phyloP scores from a whole-genome alignment of 2,329 filamentous ascomycete genomes.

The Aspergillus viridinutans region DNA sequence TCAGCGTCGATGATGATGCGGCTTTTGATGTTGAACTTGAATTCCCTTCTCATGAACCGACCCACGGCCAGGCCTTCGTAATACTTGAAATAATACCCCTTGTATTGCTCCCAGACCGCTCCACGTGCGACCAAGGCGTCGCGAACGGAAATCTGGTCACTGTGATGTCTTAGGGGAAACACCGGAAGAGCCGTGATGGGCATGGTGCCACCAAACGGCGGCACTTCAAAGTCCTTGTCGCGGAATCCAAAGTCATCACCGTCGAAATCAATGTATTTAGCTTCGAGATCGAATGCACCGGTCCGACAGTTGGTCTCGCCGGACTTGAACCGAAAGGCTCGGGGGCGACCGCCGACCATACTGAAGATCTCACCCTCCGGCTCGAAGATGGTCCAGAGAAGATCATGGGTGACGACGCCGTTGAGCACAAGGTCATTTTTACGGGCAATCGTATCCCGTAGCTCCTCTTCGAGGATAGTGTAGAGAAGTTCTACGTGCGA shows the following conservation, averaged over 20 bases:
- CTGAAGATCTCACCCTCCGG: constrained; percentile 20
- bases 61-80: constrained; percentile 46
- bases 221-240: constrained; percentile 1
- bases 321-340: constrained; percentile 8
- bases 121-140: constrained; percentile 44
- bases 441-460: constrained; percentile 48
- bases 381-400: constrained; percentile 41
- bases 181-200: constrained; percentile 40
- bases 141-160: constrained; percentile 35
- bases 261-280: constrained; percentile 18
- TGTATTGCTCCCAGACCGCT: constrained; percentile 43
- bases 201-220: constrained; percentile 31
- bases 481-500: constrained; percentile 48
- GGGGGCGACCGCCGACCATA: background rate
- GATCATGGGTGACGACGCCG: constrained; percentile 51
- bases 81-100: constrained; percentile 48
- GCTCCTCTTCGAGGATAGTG: constrained; percentile 48
- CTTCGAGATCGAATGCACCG: constrained; percentile 3
- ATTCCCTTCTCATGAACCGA: constrained; percentile 22
- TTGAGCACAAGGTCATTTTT: constrained; percentile 51
- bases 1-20: constrained; percentile 51
- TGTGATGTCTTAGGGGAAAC: constrained; percentile 45
- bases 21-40: constrained; percentile 37
- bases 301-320: constrained; percentile 2
- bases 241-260: constrained; percentile 16